These are phyloP conservation scores for Solanum hybrid DNA, from an alignment of 305 asterid species.

Conservation along the genomic window DNA sequence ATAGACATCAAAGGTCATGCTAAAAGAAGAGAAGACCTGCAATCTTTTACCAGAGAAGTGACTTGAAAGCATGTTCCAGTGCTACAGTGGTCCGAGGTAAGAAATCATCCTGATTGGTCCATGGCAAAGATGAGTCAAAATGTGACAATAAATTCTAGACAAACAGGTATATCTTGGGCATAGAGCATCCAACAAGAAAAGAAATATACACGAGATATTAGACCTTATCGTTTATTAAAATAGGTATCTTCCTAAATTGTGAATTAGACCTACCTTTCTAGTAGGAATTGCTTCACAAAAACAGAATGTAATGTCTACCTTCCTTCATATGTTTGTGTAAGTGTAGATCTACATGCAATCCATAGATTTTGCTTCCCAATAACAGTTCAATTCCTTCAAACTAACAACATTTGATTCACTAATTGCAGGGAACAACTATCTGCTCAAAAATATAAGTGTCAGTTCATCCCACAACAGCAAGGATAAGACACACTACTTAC, in stretches of 20 bases:
- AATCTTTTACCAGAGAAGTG: slow-evolving; percentile 90
- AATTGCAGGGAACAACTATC: neutral
- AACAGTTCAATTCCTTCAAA: neutral
- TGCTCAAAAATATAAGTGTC: neutral
- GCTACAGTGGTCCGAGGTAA: slow-evolving; percentile 97
- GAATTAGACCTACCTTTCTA: neutral
- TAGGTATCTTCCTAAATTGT: neutral
- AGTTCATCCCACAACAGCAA: neutral
- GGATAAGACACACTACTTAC: neutral
- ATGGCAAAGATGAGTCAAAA: slow-evolving; percentile 1
- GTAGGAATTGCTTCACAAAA: neutral
- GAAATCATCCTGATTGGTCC: slow-evolving; percentile 85
- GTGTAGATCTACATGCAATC: neutral
- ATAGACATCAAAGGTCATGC: slow-evolving; percentile 7
- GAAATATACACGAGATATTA: neutral
- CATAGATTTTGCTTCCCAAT: neutral
- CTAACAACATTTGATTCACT: neutral
- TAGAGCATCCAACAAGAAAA: neutral
- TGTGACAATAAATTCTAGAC: neutral
- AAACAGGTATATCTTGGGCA: neutral
- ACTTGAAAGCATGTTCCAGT: slow-evolving; percentile 63
- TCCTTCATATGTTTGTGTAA: neutral
- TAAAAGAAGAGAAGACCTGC: slow-evolving; percentile 45
- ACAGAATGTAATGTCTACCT: neutral
- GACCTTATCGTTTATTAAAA: neutral